A percentile compares a stretch with the other conserved stretches of the same genome.
These are phyloP conservation scores for Craterostigma plantagineum DNA, from an alignment of 257 asterid genomes.

Conservation along the genomic window DNA sequence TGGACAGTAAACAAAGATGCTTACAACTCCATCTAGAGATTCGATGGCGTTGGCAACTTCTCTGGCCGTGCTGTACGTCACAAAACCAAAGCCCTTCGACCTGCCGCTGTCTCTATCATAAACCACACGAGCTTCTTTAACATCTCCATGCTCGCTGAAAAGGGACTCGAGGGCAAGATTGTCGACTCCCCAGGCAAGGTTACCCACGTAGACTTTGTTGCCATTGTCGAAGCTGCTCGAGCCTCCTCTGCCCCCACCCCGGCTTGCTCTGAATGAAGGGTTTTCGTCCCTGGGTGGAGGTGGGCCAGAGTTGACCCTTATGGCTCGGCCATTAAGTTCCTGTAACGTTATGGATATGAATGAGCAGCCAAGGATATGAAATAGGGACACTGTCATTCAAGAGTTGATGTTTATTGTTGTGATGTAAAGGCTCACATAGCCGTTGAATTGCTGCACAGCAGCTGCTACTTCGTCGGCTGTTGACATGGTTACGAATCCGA, in stretches of 20 bases:
- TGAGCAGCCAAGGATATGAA: background rate
- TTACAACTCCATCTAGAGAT: slow-evolving; percentile 61
- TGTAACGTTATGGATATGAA: slow-evolving; percentile 10
- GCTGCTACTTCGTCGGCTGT: slow-evolving; percentile 46
- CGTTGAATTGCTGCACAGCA: slow-evolving; percentile 64
- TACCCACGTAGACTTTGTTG: slow-evolving; percentile 61
- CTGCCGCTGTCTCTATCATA: slow-evolving; percentile 78
- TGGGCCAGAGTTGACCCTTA: slow-evolving; percentile 82
- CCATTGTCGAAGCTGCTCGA: slow-evolving; percentile 12
- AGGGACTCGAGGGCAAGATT: slow-evolving; percentile 45
- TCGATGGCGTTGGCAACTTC: slow-evolving; percentile 56
- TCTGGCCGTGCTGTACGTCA: slow-evolving; percentile 40
- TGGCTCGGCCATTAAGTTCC: slow-evolving; percentile 67
- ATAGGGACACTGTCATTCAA: background rate
- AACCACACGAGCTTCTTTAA: slow-evolving; percentile 70
- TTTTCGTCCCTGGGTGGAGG: slow-evolving; percentile 63
- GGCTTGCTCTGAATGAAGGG: slow-evolving; percentile 18
- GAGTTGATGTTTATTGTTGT: background rate
- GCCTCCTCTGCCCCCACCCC: slow-evolving; percentile 3
- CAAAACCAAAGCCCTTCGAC: slow-evolving; percentile 90
- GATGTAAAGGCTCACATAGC: slow-evolving; percentile 44
- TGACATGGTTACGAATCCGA: slow-evolving; percentile 84
- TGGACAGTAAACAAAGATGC: slow-evolving; percentile 11
- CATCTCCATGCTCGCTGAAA: slow-evolving; percentile 65
- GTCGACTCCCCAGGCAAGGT: slow-evolving; percentile 88